Evolutionary conservation across 495 filamentous ascomycete genomes (phyloP), one percentile per base, ranked within the genome.

Genomic region (Antarctomyces pellizariae): DNA sequence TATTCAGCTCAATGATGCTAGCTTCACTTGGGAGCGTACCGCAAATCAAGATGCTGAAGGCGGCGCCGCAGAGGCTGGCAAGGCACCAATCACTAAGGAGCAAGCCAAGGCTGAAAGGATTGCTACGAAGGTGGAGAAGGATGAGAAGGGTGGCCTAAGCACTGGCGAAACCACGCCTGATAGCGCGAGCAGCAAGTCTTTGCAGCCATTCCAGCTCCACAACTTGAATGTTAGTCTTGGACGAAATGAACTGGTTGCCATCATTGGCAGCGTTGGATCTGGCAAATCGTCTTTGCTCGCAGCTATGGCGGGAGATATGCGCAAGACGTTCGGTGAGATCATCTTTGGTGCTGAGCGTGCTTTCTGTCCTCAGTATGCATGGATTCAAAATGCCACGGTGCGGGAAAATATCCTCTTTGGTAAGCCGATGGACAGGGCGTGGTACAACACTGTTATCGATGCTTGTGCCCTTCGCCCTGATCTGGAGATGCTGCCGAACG

Each of bases 351-450:
- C 75, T 1, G 66, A 65, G 1, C 52, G 82, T 26, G 75, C 82
- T 0, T 92, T 89, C 37, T 97, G 86, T 38, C 80, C 86, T 0
- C 86, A 97, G 40, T 90, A 86, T 41, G 76, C 86, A 2, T 97
- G 86, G 86, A 93, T 97, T 24, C 83, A 93, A 40, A 97, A 93
- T 38, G 55, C 79, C 0, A 73, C 70, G 8, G 70, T 93, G 3
- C 67, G 60, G 31, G 62, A 90, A 28, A 97, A 97, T 37, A 86
- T 97, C 30, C 42, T 89, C 1, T 93, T 97, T 37, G 84, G 84
- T 1, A 78, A 75, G 38, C 65, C 80, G 0, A 67, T 67, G 53
- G 53, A 78, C 22, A 47, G 44, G 14, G 38, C 47, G 0, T 79
- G 73, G 74, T 44, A 46, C 37, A 29, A 45, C 16, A 29, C 49